Evolutionary conservation across 208 protist genomes (phyloP).

Genomic region (Phytomonas francai): DNA sequence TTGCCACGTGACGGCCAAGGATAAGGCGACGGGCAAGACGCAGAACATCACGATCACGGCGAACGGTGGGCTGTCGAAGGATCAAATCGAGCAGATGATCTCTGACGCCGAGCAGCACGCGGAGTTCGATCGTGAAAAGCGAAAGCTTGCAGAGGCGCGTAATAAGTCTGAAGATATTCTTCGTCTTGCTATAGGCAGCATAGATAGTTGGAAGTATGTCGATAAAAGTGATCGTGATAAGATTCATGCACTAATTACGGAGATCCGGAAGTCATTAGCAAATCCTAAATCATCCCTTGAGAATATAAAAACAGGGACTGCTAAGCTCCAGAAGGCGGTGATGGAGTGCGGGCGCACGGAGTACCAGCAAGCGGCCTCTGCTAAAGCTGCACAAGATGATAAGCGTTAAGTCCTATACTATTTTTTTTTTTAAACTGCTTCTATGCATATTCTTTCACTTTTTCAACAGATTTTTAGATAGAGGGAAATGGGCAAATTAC

Average conservation of each 20-base stretch:
- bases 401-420: not conserved
- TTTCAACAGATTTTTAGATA: too few relatives aligned
- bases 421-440: too few relatives aligned
- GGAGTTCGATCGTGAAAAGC: conserved; percentile 70
- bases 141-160: conserved; percentile 66
- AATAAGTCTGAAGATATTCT: conserved; percentile 80
- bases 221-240: conserved; percentile 62
- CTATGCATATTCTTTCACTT: too few relatives aligned
- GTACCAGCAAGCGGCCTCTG: conserved; percentile 66
- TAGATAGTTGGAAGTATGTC: conserved; percentile 86
- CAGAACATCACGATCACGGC: conserved; percentile 95
- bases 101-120: conserved; percentile 76
- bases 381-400: conserved; percentile 22
- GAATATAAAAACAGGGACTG: conserved; percentile 35
- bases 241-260: conserved; percentile 35
- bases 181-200: conserved; percentile 56
- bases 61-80: conserved; percentile 67
- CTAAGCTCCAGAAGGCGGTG: conserved; percentile 80
- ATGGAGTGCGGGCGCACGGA: conserved; percentile 73
- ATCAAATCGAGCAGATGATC: conserved; percentile 85
- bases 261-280: conserved; percentile 52
- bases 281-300: conserved; percentile 70
- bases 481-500: not conserved
- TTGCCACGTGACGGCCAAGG: conserved; percentile 95
- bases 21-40: conserved; percentile 94